Conservation (phyloP, 805 yeast species). For the Lipomyces oligophaga region DNA sequence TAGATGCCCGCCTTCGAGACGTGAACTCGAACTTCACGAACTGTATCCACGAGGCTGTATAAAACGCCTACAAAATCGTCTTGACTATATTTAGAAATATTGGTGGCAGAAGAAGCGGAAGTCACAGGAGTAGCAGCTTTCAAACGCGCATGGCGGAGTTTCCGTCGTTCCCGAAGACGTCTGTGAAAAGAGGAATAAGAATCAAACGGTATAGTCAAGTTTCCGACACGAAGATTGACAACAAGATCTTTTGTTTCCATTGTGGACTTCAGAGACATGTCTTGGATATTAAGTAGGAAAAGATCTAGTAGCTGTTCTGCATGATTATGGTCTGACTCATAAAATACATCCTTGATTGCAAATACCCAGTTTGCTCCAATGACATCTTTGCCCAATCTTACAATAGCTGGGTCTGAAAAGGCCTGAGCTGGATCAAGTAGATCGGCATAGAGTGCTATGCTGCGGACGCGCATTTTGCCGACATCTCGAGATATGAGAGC, state of each 20-base stretch:
- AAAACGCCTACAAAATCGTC: slow-evolving; percentile 17
- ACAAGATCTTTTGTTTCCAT: slow-evolving; percentile 6
- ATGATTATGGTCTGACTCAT: slow-evolving; percentile 4
- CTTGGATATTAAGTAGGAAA: slow-evolving; percentile 19
- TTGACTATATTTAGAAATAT: background rate
- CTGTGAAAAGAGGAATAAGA: slow-evolving; percentile 18
- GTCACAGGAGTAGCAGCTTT: background rate
- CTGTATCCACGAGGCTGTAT: slow-evolving; percentile 35
- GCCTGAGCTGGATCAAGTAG: slow-evolving; percentile 7
- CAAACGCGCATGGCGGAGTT: background rate
- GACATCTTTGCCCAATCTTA: background rate
- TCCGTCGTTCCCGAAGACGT: background rate
- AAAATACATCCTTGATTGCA: slow-evolving; percentile 20
- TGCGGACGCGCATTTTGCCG: slow-evolving; percentile 20
- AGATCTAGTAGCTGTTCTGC: slow-evolving; percentile 22
- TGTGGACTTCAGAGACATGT: slow-evolving; percentile 5
- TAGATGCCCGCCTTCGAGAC: slow-evolving; percentile 35
- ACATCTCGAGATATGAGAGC: slow-evolving; percentile 16
- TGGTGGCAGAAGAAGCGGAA: background rate
- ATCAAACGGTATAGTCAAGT: slow-evolving; percentile 20
- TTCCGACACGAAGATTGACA: slow-evolving; percentile 19
- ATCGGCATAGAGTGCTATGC: slow-evolving; percentile 15
- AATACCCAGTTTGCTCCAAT: slow-evolving; percentile 16
- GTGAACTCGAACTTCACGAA: slow-evolving; percentile 39
- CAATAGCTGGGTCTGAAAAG: background rate